Evolutionary conservation across 345 rosid genomes (phyloP), one percentile per base, ranked within the genome.

Genomic region (Pistacia atlantica): DNA sequence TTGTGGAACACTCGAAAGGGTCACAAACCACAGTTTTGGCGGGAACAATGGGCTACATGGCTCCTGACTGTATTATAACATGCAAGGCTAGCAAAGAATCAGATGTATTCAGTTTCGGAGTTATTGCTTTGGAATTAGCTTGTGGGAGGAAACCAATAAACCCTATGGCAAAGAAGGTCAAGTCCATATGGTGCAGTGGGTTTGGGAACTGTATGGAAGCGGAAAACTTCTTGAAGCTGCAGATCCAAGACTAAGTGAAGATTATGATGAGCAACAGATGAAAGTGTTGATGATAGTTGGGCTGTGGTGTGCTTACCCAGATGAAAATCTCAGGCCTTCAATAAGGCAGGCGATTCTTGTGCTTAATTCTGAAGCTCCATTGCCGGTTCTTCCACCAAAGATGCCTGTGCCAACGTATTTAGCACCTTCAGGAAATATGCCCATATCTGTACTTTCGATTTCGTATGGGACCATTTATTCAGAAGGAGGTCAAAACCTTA

Each of bases 81-180:
- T 77, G 77, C 65, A 72, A 67, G 49, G 80, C 80, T 13, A 73
- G 62, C n/a, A 78, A 54, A 42, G 81, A 60, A 35, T 73, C 81
- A 22, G 81, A 78, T 48, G 77, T 78, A 11, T 78, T 66, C 42
- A 22, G 77, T 11, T 73, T 78, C 48, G 81, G 81, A 28, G 60
- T 73, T 8, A 55, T 78, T 22, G 68, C 54, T 25, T 31, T 73
- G 25, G 77, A 78, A 58, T 48, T 78, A 5, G 73, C 77, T 25
- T 78, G 81, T 51, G 81, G 81, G 17, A 78, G 81, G 52, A 72
- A 38, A 48, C 54, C 67, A 0, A 51, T 73, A 2, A 37, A 72
- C 3, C 67, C 35, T 6, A 57, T 5, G 42, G 56, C 14, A 4
- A 64, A 33, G 68, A 67, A n/a, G 67, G 17, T 35, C 35, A 66